Conservation (phyloP, 768 basidiomycete species). For the Agrocybe pediades region DNA sequence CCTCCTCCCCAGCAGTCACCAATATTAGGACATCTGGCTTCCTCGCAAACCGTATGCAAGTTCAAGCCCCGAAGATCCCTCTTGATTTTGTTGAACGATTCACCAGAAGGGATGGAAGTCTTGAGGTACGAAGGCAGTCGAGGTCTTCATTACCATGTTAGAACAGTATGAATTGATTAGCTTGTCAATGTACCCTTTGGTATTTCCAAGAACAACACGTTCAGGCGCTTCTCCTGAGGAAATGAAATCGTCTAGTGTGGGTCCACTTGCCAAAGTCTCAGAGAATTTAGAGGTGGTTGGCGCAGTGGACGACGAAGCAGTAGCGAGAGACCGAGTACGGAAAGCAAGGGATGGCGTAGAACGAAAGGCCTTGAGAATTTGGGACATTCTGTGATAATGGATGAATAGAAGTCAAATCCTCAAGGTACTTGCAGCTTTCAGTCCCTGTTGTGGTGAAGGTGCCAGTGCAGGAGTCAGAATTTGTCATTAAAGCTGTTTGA, state of each 20-base stretch:
- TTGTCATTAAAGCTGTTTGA: conserved; percentile 1
- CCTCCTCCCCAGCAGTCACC: conserved; percentile 99
- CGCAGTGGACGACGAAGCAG: conserved; percentile 30
- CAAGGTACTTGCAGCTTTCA: background rate
- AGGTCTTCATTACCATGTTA: conserved; percentile 48
- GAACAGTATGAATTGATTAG: background rate
- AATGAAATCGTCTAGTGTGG: conserved; percentile 81
- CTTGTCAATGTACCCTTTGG: conserved; percentile 51
- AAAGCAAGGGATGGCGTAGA: conserved; percentile 3
- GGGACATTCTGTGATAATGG: conserved; percentile 14
- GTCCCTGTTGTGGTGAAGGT: conserved; percentile 1
- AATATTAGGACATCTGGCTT: conserved; percentile 98
- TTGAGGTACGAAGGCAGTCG: conserved; percentile 88
- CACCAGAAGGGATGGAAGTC: conserved; percentile 88
- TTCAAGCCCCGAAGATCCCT: conserved; percentile 90
- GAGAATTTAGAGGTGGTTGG: conserved; percentile 44
- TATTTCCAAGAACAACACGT: conserved; percentile 72
- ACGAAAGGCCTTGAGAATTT: conserved; percentile 14
- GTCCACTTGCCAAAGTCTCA: conserved; percentile 62
- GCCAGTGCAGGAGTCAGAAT: background rate
- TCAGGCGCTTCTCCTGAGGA: conserved; percentile 52
- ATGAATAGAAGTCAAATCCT: no score
- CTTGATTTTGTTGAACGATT: conserved; percentile 91
- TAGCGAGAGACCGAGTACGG: conserved; percentile 30
- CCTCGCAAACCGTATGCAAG: conserved; percentile 97